These are phyloP conservation scores for Cetraspora pellucida DNA, from an alignment of 192 early-diverging fungal genomes.

Conservation along the genomic window DNA sequence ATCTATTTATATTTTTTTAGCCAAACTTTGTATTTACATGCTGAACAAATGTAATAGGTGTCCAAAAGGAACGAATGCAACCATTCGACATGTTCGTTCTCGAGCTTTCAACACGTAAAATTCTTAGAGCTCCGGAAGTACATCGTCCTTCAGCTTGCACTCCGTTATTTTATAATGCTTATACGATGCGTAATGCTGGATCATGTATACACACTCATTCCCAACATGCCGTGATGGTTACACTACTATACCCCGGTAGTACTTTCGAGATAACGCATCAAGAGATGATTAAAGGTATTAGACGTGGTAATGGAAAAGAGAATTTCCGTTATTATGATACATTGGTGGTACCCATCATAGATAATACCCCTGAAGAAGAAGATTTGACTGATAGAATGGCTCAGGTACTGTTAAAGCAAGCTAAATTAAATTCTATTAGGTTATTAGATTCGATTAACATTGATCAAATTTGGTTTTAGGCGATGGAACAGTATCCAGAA, in stretches of 20 bases:
- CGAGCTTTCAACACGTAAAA: conserved; percentile 51
- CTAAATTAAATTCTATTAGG: background rate
- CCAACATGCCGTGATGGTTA: conserved; percentile 92
- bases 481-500: conserved; percentile 86
- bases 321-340: conserved; percentile 80
- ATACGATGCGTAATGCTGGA: conserved; percentile 78
- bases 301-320: conserved; percentile 64
- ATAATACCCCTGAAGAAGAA: conserved; percentile 94
- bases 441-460: background rate
- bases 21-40: background rate
- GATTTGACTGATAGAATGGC: conserved; percentile 88
- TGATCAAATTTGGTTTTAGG: conserved; percentile 41
- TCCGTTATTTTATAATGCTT: conserved; percentile 93
- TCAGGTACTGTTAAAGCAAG: conserved; percentile 42
- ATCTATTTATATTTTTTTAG: background rate
- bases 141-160: conserved; percentile 91
- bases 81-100: conserved; percentile 88
- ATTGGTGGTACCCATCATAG: conserved; percentile 90
- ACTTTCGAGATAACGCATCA: conserved; percentile 91
- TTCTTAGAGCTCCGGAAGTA: conserved; percentile 71
- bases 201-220: conserved; percentile 98
- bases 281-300: conserved; percentile 99
- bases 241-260: conserved; percentile 73
- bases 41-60: conserved; percentile 52
- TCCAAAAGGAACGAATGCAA: conserved; percentile 93